A percentile compares a stretch with the other conserved stretches of the same genome.
Evolutionary conservation across 352 stramenopile genomes (phyloP).

Genomic region (Pythium myriotylum): DNA sequence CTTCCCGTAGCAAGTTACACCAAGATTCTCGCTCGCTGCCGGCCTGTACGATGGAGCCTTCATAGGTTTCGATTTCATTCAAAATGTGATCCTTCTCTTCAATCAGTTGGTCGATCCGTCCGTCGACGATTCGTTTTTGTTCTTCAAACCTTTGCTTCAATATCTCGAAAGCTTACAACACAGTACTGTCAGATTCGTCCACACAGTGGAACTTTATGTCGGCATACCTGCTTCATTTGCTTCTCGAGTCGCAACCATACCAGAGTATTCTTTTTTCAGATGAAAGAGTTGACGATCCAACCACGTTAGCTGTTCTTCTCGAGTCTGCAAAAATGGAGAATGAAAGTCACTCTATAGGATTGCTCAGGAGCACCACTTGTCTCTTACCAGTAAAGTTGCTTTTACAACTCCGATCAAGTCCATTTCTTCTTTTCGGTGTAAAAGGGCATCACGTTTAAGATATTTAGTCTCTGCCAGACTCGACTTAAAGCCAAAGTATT

Average conservation of each 20-base stretch:
- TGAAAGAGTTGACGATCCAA: conserved; percentile 40
- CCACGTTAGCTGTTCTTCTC: conserved; percentile 44
- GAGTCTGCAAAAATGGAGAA: neutral
- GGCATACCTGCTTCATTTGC: neutral
- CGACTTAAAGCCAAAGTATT: neutral
- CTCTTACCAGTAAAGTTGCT: conserved; percentile 1
- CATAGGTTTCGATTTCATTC: no score
- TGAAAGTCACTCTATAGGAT: neutral
- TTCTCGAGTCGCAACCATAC: neutral
- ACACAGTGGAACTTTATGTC: no score
- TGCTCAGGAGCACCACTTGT: neutral
- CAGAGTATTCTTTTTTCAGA: conserved; percentile 13
- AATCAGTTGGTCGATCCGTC: no score
- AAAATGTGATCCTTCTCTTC: no score
- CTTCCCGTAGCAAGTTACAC: no score
- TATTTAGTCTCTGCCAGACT: conserved; percentile 1
- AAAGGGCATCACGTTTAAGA: conserved; percentile 4
- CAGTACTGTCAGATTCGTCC: no score
- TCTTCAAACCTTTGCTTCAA: no score
- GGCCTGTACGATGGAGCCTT: no score
- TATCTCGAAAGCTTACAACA: no score
- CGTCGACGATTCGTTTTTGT: no score
- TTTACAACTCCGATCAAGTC: neutral
- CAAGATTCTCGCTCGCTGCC: no score
- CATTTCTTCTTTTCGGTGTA: neutral